Percentiles rank a stretch among this genome's conserved stretches.
These are phyloP conservation scores for Chalciporus sphaerocephalus DNA, from an alignment of 768 basidiomycete species.

Conservation along the genomic window DNA sequence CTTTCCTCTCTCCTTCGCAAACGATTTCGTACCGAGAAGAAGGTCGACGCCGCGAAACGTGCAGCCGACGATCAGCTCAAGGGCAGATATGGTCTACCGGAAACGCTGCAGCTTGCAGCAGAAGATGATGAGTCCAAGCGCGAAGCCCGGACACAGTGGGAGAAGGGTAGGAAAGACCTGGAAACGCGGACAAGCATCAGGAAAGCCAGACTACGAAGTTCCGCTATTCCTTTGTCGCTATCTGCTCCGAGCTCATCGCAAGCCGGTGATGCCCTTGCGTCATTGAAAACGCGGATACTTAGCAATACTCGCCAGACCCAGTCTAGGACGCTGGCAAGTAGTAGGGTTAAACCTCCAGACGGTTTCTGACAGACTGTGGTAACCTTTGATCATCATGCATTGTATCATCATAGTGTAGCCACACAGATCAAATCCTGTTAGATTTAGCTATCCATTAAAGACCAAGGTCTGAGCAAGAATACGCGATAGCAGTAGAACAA, in stretches of 20 bases:
- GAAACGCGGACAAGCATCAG: slow-evolving; percentile 43
- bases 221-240: slow-evolving; percentile 21
- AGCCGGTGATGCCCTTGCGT: slow-evolving; percentile 32
- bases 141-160: slow-evolving; percentile 65
- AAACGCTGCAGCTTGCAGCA: slow-evolving; percentile 58
- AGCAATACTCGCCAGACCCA: slow-evolving; percentile 48
- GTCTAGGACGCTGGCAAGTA: slow-evolving; percentile 16
- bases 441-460: slow-evolving; percentile 30
- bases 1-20: slow-evolving; percentile 73
- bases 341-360: slow-evolving; percentile 21
- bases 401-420: slow-evolving; percentile 12
- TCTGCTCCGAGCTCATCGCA: slow-evolving; percentile 17
- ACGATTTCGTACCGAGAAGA: slow-evolving; percentile 85
- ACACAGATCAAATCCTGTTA: slow-evolving; percentile 10
- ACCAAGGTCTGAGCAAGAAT: slow-evolving; percentile 35
- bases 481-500: slow-evolving; percentile 59
- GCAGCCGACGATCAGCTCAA: slow-evolving; percentile 68
- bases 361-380: slow-evolving; percentile 9
- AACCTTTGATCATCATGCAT: slow-evolving; percentile 1
- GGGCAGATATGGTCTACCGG: slow-evolving; percentile 72
- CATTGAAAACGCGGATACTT: slow-evolving; percentile 54
- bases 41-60: slow-evolving; percentile 63
- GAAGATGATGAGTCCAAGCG: slow-evolving; percentile 57
- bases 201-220: slow-evolving; percentile 41
- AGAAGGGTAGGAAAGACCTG: slow-evolving; percentile 45